phyloP scores from a whole-genome alignment of 495 filamentous ascomycete genomes.

The Xylaria longipes region DNA sequence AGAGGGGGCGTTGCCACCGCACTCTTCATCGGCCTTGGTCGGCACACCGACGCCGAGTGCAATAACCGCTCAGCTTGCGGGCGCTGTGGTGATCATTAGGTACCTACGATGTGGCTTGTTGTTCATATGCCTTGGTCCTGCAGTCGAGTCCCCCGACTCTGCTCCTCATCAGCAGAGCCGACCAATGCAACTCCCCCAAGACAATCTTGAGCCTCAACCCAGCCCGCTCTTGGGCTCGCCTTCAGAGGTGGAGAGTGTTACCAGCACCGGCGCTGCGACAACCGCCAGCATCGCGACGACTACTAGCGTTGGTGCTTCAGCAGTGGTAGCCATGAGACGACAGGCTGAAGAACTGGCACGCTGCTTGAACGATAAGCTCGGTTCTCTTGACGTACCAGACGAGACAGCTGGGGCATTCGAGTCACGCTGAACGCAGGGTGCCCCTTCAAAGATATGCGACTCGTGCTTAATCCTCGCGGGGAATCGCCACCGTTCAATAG shows the following conservation, averaged over 20 bases:
- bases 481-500: not conserved
- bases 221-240: conserved; percentile 39
- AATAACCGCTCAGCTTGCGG: conserved; percentile 56
- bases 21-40: not conserved
- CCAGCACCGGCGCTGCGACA: conserved; percentile 39
- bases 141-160: conserved; percentile 20
- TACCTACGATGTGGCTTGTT: conserved; percentile 56
- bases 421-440: conserved; percentile 24
- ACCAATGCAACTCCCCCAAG: conserved; percentile 29
- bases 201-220: conserved; percentile 24
- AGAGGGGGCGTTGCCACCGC: conserved; percentile 27
- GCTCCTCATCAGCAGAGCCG: conserved; percentile 27
- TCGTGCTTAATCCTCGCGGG: not conserved
- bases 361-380: conserved; percentile 52
- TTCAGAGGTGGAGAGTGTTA: conserved; percentile 44
- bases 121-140: conserved; percentile 60
- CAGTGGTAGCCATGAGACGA: conserved; percentile 48
- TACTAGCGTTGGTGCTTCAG: conserved; percentile 35
- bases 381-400: conserved; percentile 49
- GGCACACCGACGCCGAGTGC: conserved; percentile 27
- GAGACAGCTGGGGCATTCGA: conserved; percentile 46
- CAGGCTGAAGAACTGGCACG: conserved; percentile 56
- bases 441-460: not conserved
- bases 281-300: conserved; percentile 39
- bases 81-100: conserved; percentile 55